Evolutionary conservation across 495 filamentous ascomycete genomes (phyloP).

Genomic region (Aspergillus campestris): DNA sequence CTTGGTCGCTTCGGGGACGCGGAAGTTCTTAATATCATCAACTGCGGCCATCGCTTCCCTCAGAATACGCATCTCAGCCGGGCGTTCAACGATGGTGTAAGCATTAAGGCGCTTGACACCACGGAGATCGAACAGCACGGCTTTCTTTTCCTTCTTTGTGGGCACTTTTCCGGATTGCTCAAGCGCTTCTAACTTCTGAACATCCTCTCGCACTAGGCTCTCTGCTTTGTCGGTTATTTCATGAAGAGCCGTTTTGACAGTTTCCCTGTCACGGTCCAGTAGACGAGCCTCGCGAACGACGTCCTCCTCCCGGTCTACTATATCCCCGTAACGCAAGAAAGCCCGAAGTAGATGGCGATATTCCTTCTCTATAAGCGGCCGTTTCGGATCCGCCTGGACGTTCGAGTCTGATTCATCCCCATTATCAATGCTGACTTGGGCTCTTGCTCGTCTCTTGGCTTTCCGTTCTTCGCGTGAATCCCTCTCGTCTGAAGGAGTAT

Average conservation of each 20-base stretch:
- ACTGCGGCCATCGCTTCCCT: slow-evolving; percentile 57
- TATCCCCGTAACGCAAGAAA: slow-evolving; percentile 78
- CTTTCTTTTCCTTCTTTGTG: slow-evolving; percentile 95
- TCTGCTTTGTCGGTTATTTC: slow-evolving; percentile 67
- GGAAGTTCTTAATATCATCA: slow-evolving; percentile 64
- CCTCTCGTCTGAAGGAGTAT: slow-evolving; percentile 54
- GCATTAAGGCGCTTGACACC: slow-evolving; percentile 92
- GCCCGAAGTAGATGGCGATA: slow-evolving; percentile 81
- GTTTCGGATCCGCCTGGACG: slow-evolving; percentile 67
- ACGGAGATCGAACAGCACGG: slow-evolving; percentile 85
- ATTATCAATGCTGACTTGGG: slow-evolving; percentile 55
- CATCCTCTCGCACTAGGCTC: slow-evolving; percentile 60
- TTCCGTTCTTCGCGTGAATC: slow-evolving; percentile 77
- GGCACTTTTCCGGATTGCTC: slow-evolving; percentile 63
- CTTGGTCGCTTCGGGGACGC: slow-evolving; percentile 85
- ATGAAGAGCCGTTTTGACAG: slow-evolving; percentile 59
- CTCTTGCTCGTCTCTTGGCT: slow-evolving; percentile 84
- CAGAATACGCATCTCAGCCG: slow-evolving; percentile 77
- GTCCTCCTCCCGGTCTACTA: slow-evolving; percentile 79
- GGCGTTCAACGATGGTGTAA: slow-evolving; percentile 83
- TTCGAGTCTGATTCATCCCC: slow-evolving; percentile 49
- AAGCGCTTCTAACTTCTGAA: slow-evolving; percentile 46
- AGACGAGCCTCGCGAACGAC: slow-evolving; percentile 79
- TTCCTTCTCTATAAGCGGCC: slow-evolving; percentile 83
- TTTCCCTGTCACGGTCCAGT: slow-evolving; percentile 65